Evolutionary conservation across 176 grass and related monocot genomes (phyloP), one percentile per base, ranked within the genome.

Genomic region (Eragrostis curvula): DNA sequence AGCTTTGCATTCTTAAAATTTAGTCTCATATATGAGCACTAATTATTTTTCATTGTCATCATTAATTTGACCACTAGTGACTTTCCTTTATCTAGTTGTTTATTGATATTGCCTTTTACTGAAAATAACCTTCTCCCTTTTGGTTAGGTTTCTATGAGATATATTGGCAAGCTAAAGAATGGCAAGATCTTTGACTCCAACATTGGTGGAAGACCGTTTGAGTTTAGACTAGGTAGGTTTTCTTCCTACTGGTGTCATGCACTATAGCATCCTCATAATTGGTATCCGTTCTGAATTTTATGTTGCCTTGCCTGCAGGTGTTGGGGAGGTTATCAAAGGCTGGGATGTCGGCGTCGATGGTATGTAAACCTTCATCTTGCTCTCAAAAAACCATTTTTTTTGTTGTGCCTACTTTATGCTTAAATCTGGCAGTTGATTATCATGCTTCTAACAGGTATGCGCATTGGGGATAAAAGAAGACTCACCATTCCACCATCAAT

Each of bases 381-480:
- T 46, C 23, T 42, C 41, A 0, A 85, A 12, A 18, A 9, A 46
- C 18, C n/a, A 23, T 45, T 71, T 8, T 36, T 59, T 23, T 8
- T 12, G 20, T 44, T 17, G 43, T 70, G 2, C 50, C 45, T 68
- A 36, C 16, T 87, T 63, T 27, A 66, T 60, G 25, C 3, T 18
- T 27, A 39, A 23, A 70, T 24, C 10, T 64, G 11, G 30, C 29
- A 8, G 3, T 76, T 52, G n/a, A 66, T 64, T 57, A 32, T 67
- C 21, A 61, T 14, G 13, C 17, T 46, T 27, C 17, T 72, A 68
- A 14, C 73, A 99, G 96, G 96, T 63, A 99, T 99, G 93, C 76
- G 91, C 21, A n/a, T 96, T 74, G 96, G 96, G 39, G 96, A 99
- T 55, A 99, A 94, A 90, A 94, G 96, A 75, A 99, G 91, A 63